phyloP scores from a whole-genome alignment of 202 grass and related monocot species.

The Setaria italica region DNA sequence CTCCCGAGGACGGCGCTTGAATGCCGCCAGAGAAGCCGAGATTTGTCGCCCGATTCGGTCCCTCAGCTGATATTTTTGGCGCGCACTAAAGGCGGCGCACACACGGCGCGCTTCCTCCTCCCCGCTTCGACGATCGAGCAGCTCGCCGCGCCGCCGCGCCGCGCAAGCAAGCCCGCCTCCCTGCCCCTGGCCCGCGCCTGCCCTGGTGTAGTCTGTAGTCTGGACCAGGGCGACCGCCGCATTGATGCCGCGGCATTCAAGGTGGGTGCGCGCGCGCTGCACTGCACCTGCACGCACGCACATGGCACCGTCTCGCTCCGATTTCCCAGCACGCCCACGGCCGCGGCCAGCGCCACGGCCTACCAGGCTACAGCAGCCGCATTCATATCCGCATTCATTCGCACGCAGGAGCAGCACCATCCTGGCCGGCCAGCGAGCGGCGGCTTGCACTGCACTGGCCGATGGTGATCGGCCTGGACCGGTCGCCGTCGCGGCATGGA shows the following conservation, averaged over 20 bases:
- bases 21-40: constrained; percentile 20
- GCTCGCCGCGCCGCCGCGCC: not conserved
- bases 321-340: not conserved
- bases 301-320: not conserved
- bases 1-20: constrained; percentile 40
- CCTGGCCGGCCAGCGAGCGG: not conserved
- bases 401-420: not conserved
- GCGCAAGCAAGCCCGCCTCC: not conserved
- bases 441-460: not conserved
- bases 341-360: not conserved
- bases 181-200: not conserved
- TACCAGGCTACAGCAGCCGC: not conserved
- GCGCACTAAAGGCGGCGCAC: constrained; percentile 16
- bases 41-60: not conserved
- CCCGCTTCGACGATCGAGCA: too few relatives aligned
- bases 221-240: constrained; percentile 19
- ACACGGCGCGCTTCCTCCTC: not conserved
- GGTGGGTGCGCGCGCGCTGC: not conserved
- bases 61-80: constrained; percentile 38
- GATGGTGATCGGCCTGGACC: not conserved
- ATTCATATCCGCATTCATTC: constrained; percentile 21
- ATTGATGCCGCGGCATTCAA: constrained; percentile 60
- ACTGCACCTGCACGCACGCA: too few relatives aligned
- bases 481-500: not conserved
- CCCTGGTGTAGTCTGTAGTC: not conserved